Conservation (phyloP, 148 eudicot genomes). For the Vaccinium corymbosum region DNA sequence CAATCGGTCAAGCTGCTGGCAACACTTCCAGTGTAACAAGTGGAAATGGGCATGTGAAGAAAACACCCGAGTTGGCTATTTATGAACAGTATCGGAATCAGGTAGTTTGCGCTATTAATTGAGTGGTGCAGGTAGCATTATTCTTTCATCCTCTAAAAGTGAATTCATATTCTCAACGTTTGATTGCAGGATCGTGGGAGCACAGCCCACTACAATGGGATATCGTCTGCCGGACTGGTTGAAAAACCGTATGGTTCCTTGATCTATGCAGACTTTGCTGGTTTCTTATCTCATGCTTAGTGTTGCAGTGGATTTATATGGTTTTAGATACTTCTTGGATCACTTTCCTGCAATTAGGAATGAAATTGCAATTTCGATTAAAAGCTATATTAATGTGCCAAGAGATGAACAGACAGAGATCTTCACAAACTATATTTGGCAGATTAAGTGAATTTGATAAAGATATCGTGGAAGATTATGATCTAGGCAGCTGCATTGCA, state of each 20-base stretch:
- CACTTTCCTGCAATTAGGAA: neutral
- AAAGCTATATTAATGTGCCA: neutral
- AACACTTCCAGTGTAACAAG: conserved; percentile 21
- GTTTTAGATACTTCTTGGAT: neutral
- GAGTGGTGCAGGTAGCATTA: neutral
- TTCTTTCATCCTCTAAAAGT: neutral
- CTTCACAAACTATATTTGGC: neutral
- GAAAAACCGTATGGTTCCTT: conserved; percentile 55
- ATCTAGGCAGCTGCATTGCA: neutral
- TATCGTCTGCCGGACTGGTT: conserved; percentile 23
- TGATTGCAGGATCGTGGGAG: conserved; percentile 31
- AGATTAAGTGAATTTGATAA: neutral
- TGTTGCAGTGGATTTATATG: neutral
- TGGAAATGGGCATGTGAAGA: conserved; percentile 44
- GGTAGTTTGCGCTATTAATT: conserved; percentile 33
- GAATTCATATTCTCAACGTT: conserved; percentile 22
- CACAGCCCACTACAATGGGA: conserved; percentile 44
- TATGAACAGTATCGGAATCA: conserved; percentile 75
- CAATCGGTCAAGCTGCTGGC: conserved; percentile 32
- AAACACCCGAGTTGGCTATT: conserved; percentile 68
- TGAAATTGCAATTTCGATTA: neutral
- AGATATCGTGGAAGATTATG: neutral
- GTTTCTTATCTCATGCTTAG: neutral
- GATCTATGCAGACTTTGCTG: neutral
- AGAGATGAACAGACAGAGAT: neutral